These are phyloP conservation scores for Tetracladium setigerum DNA, from an alignment of 495 filamentous ascomycete species.

Conservation along the genomic window DNA sequence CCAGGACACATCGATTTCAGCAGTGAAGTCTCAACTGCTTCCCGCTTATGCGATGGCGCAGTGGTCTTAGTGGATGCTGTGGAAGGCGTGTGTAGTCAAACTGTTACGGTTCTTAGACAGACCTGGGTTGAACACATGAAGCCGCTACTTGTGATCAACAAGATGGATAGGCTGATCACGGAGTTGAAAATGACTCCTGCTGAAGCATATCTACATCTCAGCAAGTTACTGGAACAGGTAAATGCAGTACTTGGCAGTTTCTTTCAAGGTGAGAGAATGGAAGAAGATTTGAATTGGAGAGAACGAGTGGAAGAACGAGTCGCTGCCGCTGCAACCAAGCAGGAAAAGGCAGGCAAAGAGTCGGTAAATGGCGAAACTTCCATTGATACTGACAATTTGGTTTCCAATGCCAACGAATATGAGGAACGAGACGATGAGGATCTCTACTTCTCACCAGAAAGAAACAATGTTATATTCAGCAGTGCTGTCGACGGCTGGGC, in stretches of 20 bases:
- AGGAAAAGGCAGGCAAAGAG: slow-evolving; percentile 36
- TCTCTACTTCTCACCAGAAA: slow-evolving; percentile 96
- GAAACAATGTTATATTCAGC: slow-evolving; percentile 98
- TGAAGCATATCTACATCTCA: slow-evolving; percentile 88
- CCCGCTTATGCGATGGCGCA: slow-evolving; percentile 89
- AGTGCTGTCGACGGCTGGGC: slow-evolving; percentile 98
- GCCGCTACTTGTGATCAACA: slow-evolving; percentile 93
- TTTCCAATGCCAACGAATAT: slow-evolving; percentile 55
- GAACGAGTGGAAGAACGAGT: slow-evolving; percentile 84
- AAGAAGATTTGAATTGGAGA: slow-evolving; percentile 94
- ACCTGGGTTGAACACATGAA: slow-evolving; percentile 95
- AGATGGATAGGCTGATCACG: slow-evolving; percentile 89
- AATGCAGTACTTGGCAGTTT: slow-evolving; percentile 98
- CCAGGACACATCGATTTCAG: slow-evolving; percentile 98
- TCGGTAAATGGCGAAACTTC: slow-evolving; percentile 35
- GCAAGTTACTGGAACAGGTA: slow-evolving; percentile 84
- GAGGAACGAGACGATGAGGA: slow-evolving; percentile 95
- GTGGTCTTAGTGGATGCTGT: slow-evolving; percentile 96
- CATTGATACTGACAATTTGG: slow-evolving; percentile 24
- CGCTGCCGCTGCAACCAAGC: slow-evolving; percentile 39
- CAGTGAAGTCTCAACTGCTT: slow-evolving; percentile 94
- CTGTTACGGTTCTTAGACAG: slow-evolving; percentile 90
- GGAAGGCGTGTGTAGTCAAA: slow-evolving; percentile 97
- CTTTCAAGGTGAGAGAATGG: slow-evolving; percentile 97
- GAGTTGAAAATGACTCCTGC: slow-evolving; percentile 86